Base-by-base conservation (phyloP, 2,329 filamentous ascomycete genomes). In the Trichophaea hybrida region DNA sequence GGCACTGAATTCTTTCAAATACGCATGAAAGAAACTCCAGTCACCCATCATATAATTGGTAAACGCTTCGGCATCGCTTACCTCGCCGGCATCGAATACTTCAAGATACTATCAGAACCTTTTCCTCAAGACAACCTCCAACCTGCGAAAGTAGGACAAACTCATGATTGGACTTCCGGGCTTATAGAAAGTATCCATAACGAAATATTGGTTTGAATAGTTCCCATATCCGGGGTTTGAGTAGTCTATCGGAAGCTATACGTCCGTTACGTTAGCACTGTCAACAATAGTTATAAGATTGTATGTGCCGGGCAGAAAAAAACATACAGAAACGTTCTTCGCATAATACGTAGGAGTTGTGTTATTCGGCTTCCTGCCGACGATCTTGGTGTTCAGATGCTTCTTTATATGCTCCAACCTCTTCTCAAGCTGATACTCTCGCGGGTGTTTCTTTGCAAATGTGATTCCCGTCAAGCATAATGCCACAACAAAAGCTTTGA, bases 161-260 rank as follows among this genome's bases (percentile, higher is more conserved):
- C 62, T 35, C 37, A 69, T 67, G 7, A 69, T 35, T 6, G 67
- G 67, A 3, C 63, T 59, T 24, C 67, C 67, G 3, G 63, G 57
- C 17, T 59, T 57, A 50, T 68, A 69, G 49, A 64, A 63, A 24
- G 63, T 58, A 15, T 68, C 67, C 37, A 65, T 59, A 17, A 68
- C 65, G 65, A 66, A 69, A 38, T 66, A 68, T 7, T 62, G 55
- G 54, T 68, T 68, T n/a, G 58, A 40, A 46, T 66, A 69, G 1
- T 62, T 67, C 12, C 58, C 49, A 51, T 49, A 55, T 35, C 44
- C 46, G 31, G 50, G 50, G 7, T 59, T 63, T 54, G 60, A 63
- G 37, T 66, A 61, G 35, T 66, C 63, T 10, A 66, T 58, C 15
- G 63, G 64, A 35, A 66, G 62, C 61, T 63, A 8, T 6, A 55